Percentiles rank a stretch among this genome's conserved stretches.
Conservation (phyloP, 768 basidiomycete species). For the Amanita rimosa region DNA sequence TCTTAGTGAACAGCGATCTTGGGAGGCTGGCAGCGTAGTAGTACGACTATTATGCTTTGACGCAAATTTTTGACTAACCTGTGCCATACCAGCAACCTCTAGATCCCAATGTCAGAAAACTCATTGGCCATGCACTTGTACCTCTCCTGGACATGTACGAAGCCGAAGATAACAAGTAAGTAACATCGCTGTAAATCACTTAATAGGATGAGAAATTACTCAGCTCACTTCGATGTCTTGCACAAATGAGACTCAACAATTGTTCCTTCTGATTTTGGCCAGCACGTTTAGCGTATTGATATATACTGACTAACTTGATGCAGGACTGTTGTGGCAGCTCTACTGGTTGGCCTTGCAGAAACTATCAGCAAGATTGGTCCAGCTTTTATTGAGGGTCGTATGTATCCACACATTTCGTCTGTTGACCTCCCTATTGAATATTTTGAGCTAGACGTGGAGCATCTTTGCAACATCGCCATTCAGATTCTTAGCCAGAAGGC, state of each 20-base stretch:
- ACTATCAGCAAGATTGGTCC: conserved; percentile 90
- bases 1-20: conserved; percentile 70
- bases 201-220: conserved; percentile 46
- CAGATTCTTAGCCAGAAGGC: conserved; percentile 92
- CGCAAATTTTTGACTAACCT: not conserved
- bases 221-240: conserved; percentile 71
- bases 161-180: conserved; percentile 95
- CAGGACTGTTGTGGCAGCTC: conserved; percentile 78
- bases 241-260: conserved; percentile 45
- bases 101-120: conserved; percentile 61
- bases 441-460: conserved; percentile 46
- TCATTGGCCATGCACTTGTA: conserved; percentile 64
- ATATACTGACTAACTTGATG: conserved; percentile 12
- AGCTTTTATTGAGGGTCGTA: conserved; percentile 69
- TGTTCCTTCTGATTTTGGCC: conserved; percentile 2
- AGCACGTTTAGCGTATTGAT: conserved; percentile 20
- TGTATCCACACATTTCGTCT: conserved; percentile 16
- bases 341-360: conserved; percentile 85
- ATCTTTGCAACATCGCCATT: conserved; percentile 69
- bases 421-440: conserved; percentile 5
- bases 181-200: conserved; percentile 12
- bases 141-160: conserved; percentile 83
- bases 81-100: conserved; percentile 26
- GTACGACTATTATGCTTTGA: conserved; percentile 29
- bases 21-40: conserved; percentile 61